A percentile compares a stretch with the other conserved stretches of the same genome.
These are phyloP conservation scores for Termitomyces sp. DNA, from an alignment of 768 basidiomycete genomes.

Conservation along the genomic window DNA sequence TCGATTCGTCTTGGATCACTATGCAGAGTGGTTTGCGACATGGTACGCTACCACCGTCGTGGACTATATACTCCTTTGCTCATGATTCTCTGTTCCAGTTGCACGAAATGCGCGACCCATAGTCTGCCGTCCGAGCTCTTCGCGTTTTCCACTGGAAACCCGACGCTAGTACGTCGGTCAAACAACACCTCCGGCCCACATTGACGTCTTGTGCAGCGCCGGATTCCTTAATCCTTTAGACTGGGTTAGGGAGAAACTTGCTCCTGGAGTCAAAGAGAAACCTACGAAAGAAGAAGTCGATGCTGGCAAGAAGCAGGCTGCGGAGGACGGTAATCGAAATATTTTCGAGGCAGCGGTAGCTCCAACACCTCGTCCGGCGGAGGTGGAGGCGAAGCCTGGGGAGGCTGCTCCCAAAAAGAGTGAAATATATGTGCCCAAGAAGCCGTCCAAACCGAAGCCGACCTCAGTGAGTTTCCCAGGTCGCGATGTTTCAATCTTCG, in stretches of 20 bases:
- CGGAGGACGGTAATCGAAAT: conserved; percentile 39
- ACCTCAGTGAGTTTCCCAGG: conserved; percentile 20
- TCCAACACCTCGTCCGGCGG: conserved; percentile 1
- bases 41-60: conserved; percentile 19
- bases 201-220: conserved; percentile 21
- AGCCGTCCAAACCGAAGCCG: conserved; percentile 21
- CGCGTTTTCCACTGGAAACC: conserved; percentile 29
- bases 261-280: conserved; percentile 43
- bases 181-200: conserved; percentile 1
- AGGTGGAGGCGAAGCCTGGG: neutral
- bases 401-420: neutral
- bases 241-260: conserved; percentile 62
- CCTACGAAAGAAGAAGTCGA: conserved; percentile 41
- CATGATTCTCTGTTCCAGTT: conserved; percentile 5
- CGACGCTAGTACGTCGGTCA: conserved; percentile 39
- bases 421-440: conserved; percentile 10
- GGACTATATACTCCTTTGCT: neutral
- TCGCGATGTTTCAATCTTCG: neutral
- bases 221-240: conserved; percentile 56
- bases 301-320: conserved; percentile 40
- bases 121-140: conserved; percentile 11
- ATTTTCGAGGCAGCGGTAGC: conserved; percentile 44
- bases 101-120: conserved; percentile 3
- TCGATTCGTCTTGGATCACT: neutral
- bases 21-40: conserved; percentile 20